Evolutionary conservation across 1,284 basidiomycete genomes (phyloP).

Genomic region (Microbotryum silenes-acaulis): DNA sequence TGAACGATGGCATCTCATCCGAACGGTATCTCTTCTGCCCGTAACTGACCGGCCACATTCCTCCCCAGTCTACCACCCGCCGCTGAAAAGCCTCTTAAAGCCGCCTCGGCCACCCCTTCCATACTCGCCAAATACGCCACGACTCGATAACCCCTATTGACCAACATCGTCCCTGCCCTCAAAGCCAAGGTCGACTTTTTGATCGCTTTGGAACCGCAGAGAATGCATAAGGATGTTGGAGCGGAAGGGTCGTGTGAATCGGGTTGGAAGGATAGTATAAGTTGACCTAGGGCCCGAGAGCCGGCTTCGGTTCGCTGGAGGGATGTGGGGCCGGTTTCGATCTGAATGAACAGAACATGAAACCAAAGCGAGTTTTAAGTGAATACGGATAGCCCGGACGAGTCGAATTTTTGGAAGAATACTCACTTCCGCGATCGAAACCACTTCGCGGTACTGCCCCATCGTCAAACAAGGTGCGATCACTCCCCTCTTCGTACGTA

Average conservation of each 20-base stretch:
- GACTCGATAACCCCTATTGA: conserved; percentile 17
- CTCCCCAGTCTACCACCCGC: conserved; percentile 17
- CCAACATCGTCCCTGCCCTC: conserved; percentile 5
- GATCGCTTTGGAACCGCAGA: conserved; percentile 13
- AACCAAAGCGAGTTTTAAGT: too few species aligned
- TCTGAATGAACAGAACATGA: conserved; percentile 5
- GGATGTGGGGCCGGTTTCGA: conserved; percentile 30
- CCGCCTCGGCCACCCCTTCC: background rate
- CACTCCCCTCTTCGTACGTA: conserved; percentile 4
- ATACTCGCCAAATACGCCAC: conserved; percentile 5
- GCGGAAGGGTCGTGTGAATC: background rate
- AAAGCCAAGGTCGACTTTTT: conserved; percentile 15
- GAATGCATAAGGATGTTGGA: conserved; percentile 9
- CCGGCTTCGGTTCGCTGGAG: conserved; percentile 29
- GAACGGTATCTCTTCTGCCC: too few species aligned
- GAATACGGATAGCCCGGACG: too few species aligned
- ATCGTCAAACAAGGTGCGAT: conserved; percentile 11
- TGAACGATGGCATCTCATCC: too few species aligned
- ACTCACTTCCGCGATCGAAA: conserved; percentile 28
- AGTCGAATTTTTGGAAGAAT: too few species aligned
- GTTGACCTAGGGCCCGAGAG: conserved; percentile 21
- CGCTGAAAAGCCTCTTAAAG: conserved; percentile 13
- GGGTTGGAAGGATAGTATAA: conserved; percentile 10
- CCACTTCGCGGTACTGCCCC: conserved; percentile 29
- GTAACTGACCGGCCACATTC: conserved; percentile 7